Conservation (phyloP, 164 flowering plant species). For the Tetrastigma voinierianum region DNA sequence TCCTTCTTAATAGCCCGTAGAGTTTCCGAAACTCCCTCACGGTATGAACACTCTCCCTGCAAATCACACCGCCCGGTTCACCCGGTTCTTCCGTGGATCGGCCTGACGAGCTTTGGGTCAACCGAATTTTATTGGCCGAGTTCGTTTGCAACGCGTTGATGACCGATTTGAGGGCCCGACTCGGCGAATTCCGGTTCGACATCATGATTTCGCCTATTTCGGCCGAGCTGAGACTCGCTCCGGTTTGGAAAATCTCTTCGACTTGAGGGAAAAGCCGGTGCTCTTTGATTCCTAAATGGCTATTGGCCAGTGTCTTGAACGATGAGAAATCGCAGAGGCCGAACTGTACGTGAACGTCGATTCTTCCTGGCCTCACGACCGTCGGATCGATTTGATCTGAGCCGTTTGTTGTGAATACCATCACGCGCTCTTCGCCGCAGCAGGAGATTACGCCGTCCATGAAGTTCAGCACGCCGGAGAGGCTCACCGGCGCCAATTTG, state of each 20-base stretch:
- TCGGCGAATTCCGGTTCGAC: conserved; percentile 69
- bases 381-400: conserved; percentile 55
- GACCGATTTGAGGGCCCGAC: conserved; percentile 73
- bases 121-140: conserved; percentile 4
- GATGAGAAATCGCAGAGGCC: conserved; percentile 70
- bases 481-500: conserved; percentile 37
- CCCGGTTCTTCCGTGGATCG: conserved; percentile 23
- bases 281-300: conserved; percentile 78
- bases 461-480: conserved; percentile 61
- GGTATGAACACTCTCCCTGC: conserved; percentile 51
- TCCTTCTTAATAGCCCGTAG: conserved; percentile 53
- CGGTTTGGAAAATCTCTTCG: conserved; percentile 66
- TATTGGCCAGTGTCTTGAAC: conserved; percentile 63
- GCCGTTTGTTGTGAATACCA: conserved; percentile 74
- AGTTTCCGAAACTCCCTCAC: conserved; percentile 58
- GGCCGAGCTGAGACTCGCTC: conserved; percentile 63
- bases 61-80: conserved; percentile 26
- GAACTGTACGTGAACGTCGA: conserved; percentile 78
- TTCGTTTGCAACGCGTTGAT: conserved; percentile 56
- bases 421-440: conserved; percentile 74
- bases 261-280: conserved; percentile 83
- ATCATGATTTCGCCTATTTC: conserved; percentile 86
- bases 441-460: conserved; percentile 82
- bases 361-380: conserved; percentile 72
- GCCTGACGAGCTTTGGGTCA: conserved; percentile 22